Conservation (phyloP, 1,139 yeast species). For the Taiozyma sp. region DNA sequence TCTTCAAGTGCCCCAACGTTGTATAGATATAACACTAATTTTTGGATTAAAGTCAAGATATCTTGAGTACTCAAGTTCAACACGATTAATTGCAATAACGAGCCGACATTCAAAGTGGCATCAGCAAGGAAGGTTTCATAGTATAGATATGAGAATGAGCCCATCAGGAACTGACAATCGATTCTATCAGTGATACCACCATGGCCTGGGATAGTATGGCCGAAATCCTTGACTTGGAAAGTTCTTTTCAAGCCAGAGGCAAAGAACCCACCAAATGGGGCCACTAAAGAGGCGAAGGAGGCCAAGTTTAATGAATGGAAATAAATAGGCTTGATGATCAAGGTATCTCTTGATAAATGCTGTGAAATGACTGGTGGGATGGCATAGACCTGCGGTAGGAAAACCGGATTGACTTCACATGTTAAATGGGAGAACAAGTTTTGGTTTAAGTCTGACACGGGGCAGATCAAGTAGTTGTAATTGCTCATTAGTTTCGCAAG, state of each 20-base stretch:
- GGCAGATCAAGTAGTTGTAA: slow-evolving; percentile 81
- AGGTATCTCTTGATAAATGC: slow-evolving; percentile 36
- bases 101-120: slow-evolving; percentile 66
- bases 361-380: slow-evolving; percentile 67
- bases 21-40: slow-evolving; percentile 59
- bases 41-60: slow-evolving; percentile 56
- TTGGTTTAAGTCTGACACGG: slow-evolving; percentile 61
- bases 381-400: slow-evolving; percentile 71
- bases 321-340: slow-evolving; percentile 79
- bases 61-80: slow-evolving; percentile 67
- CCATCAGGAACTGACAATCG: slow-evolving; percentile 98
- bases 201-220: slow-evolving; percentile 94
- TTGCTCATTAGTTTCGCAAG: slow-evolving; percentile 62
- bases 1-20: slow-evolving; percentile 37
- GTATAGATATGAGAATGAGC: slow-evolving; percentile 88
- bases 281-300: slow-evolving; percentile 93
- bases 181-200: slow-evolving; percentile 98
- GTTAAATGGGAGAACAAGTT: slow-evolving; percentile 57
- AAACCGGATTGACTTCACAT: slow-evolving; percentile 87
- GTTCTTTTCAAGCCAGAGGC: slow-evolving; percentile 97
- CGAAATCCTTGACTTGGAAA: slow-evolving; percentile 91
- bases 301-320: slow-evolving; percentile 84
- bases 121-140: slow-evolving; percentile 87
- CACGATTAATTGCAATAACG: slow-evolving; percentile 70
- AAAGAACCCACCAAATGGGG: slow-evolving; percentile 98